These are phyloP conservation scores for Candida glaebosa DNA, from an alignment of 805 yeast genomes.

Conservation along the genomic window DNA sequence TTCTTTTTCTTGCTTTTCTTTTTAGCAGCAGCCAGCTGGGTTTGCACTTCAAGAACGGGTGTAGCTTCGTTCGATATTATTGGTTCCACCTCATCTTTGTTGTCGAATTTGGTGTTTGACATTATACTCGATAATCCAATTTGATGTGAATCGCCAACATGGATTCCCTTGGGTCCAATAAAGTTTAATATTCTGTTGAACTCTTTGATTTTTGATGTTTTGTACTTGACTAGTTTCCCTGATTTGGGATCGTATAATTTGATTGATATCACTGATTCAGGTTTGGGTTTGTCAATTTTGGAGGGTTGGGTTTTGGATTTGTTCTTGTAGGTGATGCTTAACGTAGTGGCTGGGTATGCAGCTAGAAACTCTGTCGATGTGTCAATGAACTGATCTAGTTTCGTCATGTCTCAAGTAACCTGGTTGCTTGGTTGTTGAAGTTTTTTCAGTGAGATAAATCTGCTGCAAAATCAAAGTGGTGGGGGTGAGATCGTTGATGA, in stretches of 20 bases:
- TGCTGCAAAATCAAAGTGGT: neutral
- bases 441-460: neutral
- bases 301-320: neutral
- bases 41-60: conserved; percentile 9
- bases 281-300: conserved; percentile 3
- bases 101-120: conserved; percentile 34
- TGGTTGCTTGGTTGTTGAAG: neutral
- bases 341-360: conserved; percentile 35
- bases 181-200: conserved; percentile 69
- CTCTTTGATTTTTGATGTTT: conserved; percentile 65
- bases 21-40: conserved; percentile 13
- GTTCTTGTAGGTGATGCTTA: conserved; percentile 33
- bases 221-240: conserved; percentile 58
- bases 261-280: conserved; percentile 23
- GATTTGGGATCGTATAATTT: conserved; percentile 64
- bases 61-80: conserved; percentile 7
- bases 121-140: conserved; percentile 39
- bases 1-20: conserved; percentile 33
- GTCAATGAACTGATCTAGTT: conserved; percentile 26
- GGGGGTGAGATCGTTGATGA: too few relatives aligned
- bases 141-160: conserved; percentile 20
- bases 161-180: conserved; percentile 66
- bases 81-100: conserved; percentile 13
- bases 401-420: conserved; percentile 4
- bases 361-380: conserved; percentile 28